Evolutionary conservation across 164 flowering plant genomes (phyloP).

Genomic region (Dillenia suffruticosa): DNA sequence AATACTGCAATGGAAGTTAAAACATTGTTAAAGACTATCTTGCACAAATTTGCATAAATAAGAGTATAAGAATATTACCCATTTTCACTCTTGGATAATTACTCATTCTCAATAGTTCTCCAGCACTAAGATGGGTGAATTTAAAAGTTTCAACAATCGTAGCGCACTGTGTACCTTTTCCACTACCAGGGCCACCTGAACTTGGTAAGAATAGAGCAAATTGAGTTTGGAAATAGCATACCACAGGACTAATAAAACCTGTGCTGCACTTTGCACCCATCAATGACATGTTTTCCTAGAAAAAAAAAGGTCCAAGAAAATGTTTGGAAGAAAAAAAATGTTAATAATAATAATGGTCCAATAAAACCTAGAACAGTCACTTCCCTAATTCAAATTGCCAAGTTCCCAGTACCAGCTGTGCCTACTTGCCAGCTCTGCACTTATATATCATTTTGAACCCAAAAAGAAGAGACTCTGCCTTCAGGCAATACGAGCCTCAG

Average conservation of each 20-base stretch:
- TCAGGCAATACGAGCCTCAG: no score
- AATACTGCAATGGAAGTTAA: slow-evolving; percentile 38
- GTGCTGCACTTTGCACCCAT: not conserved
- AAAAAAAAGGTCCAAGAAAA: no score
- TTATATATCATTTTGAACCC: no score
- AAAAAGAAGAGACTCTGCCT: no score
- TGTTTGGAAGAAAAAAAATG: no score
- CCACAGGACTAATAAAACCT: slow-evolving; percentile 9
- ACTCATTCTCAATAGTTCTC: slow-evolving; percentile 78
- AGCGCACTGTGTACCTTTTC: slow-evolving; percentile 72
- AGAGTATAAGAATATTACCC: slow-evolving; percentile 38
- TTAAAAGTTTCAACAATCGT: slow-evolving; percentile 57
- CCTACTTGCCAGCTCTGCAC: no score
- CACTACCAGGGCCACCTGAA: slow-evolving; percentile 79
- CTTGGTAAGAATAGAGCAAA: slow-evolving; percentile 42
- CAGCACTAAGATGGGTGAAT: slow-evolving; percentile 84
- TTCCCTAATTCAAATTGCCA: not conserved
- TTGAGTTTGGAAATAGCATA: slow-evolving; percentile 59
- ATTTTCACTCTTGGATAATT: slow-evolving; percentile 51
- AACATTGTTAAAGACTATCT: slow-evolving; percentile 6
- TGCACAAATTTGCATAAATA: not conserved
- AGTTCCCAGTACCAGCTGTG: no score
- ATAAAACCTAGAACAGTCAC: not conserved
- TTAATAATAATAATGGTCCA: no score
- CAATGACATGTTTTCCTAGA: no score